Evolutionary conservation across 1,284 basidiomycete genomes (phyloP).

Genomic region (Cryptococcus sp.): DNA sequence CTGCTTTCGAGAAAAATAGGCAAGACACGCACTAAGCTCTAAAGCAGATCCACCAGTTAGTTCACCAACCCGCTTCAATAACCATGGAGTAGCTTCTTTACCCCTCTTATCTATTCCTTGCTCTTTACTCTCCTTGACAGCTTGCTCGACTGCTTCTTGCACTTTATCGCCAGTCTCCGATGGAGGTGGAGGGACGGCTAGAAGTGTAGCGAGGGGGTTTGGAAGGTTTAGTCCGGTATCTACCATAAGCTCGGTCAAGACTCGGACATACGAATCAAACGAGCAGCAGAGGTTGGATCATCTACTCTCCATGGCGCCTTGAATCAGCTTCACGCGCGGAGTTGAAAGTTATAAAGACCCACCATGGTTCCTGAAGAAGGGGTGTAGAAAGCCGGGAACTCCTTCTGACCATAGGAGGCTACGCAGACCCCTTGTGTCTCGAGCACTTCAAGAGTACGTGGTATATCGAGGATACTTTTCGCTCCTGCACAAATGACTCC

Average conservation of each 20-base stretch:
- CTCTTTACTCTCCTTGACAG: slow-evolving; percentile 74
- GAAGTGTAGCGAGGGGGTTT: slow-evolving; percentile 54
- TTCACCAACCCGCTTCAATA: slow-evolving; percentile 77
- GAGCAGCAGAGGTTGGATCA: slow-evolving; percentile 60
- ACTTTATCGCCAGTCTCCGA: slow-evolving; percentile 64
- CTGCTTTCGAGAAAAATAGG: background rate
- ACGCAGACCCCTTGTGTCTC: slow-evolving; percentile 97
- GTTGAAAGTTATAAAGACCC: slow-evolving; percentile 13
- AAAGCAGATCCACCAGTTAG: slow-evolving; percentile 73
- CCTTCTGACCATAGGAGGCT: slow-evolving; percentile 67
- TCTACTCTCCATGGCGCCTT: slow-evolving; percentile 59
- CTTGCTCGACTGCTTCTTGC: slow-evolving; percentile 77
- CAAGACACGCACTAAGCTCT: slow-evolving; percentile 57
- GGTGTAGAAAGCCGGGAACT: slow-evolving; percentile 95
- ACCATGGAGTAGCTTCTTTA: slow-evolving; percentile 94
- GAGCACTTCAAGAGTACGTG: slow-evolving; percentile 89
- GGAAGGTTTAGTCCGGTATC: slow-evolving; percentile 44
- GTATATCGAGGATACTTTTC: slow-evolving; percentile 94
- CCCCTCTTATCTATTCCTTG: slow-evolving; percentile 76
- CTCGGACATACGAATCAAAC: slow-evolving; percentile 60
- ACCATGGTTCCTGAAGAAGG: slow-evolving; percentile 79
- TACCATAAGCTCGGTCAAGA: slow-evolving; percentile 5
- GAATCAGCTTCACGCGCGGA: no score
- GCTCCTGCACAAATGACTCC: slow-evolving; percentile 90
- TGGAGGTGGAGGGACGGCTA: slow-evolving; percentile 87